Evolutionary conservation across 306 rosid genomes (phyloP).

Genomic region (Inga oerstediana): DNA sequence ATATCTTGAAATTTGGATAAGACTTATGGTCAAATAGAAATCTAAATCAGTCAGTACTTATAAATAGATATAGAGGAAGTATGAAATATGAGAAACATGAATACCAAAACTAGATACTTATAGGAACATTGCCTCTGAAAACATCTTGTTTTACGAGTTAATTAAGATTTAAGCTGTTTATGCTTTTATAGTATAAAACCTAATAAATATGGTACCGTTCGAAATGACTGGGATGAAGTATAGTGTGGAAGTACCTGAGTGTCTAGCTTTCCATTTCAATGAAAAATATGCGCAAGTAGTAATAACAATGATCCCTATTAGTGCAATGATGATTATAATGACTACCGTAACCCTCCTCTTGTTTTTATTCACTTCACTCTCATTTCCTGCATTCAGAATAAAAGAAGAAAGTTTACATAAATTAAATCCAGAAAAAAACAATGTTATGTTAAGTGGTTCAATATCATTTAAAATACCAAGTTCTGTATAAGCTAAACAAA

Average conservation of each 20-base stretch:
- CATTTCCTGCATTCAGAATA: background rate
- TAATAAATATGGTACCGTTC: background rate
- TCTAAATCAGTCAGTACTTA: background rate
- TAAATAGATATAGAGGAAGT: too few species aligned
- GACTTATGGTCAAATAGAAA: too few species aligned
- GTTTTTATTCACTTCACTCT: background rate
- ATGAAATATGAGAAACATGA: background rate
- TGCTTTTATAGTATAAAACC: background rate
- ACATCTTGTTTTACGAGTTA: background rate
- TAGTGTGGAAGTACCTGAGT: background rate
- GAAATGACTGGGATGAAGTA: background rate
- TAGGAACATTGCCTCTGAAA: background rate
- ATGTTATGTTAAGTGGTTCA: background rate
- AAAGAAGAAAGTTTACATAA: too few species aligned
- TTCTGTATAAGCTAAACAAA: constrained; percentile 32
- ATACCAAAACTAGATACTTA: too few species aligned
- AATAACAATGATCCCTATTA: background rate
- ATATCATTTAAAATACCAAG: constrained; percentile 14
- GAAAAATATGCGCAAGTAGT: background rate
- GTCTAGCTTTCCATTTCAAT: background rate
- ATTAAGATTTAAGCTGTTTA: background rate
- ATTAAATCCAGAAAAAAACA: background rate
- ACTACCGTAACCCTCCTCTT: background rate
- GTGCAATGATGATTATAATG: background rate
- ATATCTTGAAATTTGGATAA: too few species aligned